These are phyloP conservation scores for Kwoniella bestiolae DNA, from an alignment of 768 basidiomycete species.

Conservation along the genomic window DNA sequence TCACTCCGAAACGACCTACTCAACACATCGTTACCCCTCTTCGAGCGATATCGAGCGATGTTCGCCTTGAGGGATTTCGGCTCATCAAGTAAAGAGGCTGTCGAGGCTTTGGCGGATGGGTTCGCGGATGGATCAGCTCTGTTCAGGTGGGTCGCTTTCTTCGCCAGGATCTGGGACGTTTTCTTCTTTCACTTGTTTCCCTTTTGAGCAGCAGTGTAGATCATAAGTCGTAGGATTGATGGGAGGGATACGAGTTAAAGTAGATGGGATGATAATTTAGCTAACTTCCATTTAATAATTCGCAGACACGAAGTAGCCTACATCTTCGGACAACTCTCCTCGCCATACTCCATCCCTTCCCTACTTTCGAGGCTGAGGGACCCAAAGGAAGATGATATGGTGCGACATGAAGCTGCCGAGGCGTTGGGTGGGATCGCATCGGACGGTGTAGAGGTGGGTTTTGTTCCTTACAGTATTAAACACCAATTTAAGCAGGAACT, in stretches of 20 bases:
- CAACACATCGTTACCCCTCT: constrained; percentile 71
- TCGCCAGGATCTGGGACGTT: no score
- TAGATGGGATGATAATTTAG: neutral
- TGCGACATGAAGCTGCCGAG: constrained; percentile 97
- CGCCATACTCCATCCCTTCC: constrained; percentile 82
- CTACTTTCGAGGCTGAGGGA: constrained; percentile 78
- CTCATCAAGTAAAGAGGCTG: constrained; percentile 72
- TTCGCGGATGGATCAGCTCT: constrained; percentile 86
- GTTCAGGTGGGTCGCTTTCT: constrained; percentile 73
- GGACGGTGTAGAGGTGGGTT: constrained; percentile 48
- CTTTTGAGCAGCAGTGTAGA: no score
- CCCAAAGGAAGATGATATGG: constrained; percentile 84
- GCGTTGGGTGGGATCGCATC: constrained; percentile 92
- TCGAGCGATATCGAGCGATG: constrained; percentile 96
- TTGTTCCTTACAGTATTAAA: no score
- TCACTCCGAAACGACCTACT: constrained; percentile 69
- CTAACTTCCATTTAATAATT: neutral
- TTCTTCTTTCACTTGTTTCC: no score
- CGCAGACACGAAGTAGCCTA: constrained; percentile 95
- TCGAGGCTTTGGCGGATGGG: constrained; percentile 87
- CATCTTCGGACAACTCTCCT: constrained; percentile 93
- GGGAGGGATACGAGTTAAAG: neutral
- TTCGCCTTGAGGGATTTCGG: constrained; percentile 91
- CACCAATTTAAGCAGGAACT: no score
- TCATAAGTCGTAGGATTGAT: neutral